Conservation (phyloP, 768 basidiomycete species). For the Hypsizygus marmoreus region DNA sequence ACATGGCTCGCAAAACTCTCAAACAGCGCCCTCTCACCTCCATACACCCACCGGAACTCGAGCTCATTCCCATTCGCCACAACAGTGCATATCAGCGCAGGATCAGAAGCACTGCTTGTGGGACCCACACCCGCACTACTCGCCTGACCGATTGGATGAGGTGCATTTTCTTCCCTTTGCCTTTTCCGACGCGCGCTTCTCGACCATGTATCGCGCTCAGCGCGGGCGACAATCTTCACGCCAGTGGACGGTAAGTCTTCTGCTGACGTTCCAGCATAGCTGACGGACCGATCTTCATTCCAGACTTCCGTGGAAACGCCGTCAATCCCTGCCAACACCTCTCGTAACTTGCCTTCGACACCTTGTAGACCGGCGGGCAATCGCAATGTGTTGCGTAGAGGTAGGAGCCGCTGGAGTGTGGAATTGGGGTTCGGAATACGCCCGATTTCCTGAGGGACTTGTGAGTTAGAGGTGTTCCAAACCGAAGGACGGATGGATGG, state of each 20-base stretch:
- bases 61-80: slow-evolving; percentile 22
- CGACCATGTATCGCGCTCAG: slow-evolving; percentile 62
- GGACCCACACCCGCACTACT: slow-evolving; percentile 3
- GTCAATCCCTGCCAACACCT: slow-evolving; percentile 4
- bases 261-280: no score
- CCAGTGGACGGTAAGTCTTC: background rate
- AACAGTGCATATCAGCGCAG: slow-evolving; percentile 15
- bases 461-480: background rate
- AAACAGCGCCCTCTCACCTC: slow-evolving; percentile 55
- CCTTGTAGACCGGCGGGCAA: slow-evolving; percentile 26
- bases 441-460: slow-evolving; percentile 28
- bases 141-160: background rate
- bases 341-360: slow-evolving; percentile 32
- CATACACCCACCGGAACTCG: slow-evolving; percentile 64
- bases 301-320: background rate
- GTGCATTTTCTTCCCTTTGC: slow-evolving; percentile 21
- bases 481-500: no score
- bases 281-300: background rate
- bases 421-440: slow-evolving; percentile 40
- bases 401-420: slow-evolving; percentile 53
- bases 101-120: background rate
- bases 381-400: slow-evolving; percentile 55
- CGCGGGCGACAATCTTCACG: slow-evolving; percentile 24
- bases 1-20: slow-evolving; percentile 74
- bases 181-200: slow-evolving; percentile 59